Evolutionary conservation across 352 stramenopile genomes (phyloP).

Genomic region (Aphanomyces astaci): DNA sequence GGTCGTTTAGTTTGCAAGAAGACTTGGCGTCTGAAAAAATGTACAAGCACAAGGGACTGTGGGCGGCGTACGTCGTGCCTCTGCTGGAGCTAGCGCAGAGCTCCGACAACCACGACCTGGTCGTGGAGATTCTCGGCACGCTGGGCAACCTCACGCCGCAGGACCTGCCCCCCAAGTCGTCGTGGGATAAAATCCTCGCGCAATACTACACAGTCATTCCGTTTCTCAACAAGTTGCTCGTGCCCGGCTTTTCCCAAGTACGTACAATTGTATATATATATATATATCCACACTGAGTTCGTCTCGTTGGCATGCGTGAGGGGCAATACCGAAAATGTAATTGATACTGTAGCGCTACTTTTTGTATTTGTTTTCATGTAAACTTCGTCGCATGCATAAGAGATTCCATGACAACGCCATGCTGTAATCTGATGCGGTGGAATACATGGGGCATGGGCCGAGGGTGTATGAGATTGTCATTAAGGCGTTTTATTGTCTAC

Average conservation of each 20-base stretch:
- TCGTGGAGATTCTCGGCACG: conserved; percentile 90
- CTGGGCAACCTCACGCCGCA: conserved; percentile 87
- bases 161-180: conserved; percentile 82
- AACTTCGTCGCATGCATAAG: too few species aligned
- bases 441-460: too few species aligned
- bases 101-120: conserved; percentile 88
- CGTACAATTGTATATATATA: too few species aligned
- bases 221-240: conserved; percentile 89
- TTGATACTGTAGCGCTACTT: too few species aligned
- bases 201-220: conserved; percentile 78
- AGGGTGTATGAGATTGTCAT: too few species aligned
- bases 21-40: conserved; percentile 73
- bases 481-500: too few species aligned
- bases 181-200: conserved; percentile 84
- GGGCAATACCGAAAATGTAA: too few species aligned
- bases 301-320: too few species aligned
- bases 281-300: too few species aligned
- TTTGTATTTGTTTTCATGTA: too few species aligned
- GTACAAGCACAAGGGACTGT: conserved; percentile 90
- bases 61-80: conserved; percentile 83
- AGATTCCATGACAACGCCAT: too few species aligned
- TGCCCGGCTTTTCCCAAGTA: conserved; percentile 82
- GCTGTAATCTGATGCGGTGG: too few species aligned
- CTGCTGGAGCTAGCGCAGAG: conserved; percentile 80
- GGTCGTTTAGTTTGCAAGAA: conserved; percentile 88